These are phyloP conservation scores for Saccharata proteae DNA, from an alignment of 2,329 filamentous ascomycete genomes.

Conservation along the genomic window DNA sequence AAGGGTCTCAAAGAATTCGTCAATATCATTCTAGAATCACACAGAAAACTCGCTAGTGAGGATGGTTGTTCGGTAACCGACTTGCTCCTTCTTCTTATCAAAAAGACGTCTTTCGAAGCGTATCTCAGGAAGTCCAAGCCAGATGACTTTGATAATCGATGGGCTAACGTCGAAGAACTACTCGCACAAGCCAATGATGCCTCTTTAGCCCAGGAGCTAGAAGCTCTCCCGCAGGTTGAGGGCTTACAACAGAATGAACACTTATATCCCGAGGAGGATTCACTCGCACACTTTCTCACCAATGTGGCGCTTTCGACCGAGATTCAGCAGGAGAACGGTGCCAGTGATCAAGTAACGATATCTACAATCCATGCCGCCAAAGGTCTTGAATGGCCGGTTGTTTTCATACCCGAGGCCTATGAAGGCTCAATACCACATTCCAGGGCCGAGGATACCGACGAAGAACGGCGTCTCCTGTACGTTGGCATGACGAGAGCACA, in stretches of 20 bases:
- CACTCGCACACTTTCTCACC: slow-evolving; percentile 69
- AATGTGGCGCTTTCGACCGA: slow-evolving; percentile 83
- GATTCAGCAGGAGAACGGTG: slow-evolving; percentile 49
- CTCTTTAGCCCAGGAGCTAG: slow-evolving; percentile 34
- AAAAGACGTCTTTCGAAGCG: slow-evolving; percentile 59
- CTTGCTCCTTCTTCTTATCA: slow-evolving; percentile 45
- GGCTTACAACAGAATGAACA: slow-evolving; percentile 50
- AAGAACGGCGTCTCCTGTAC: slow-evolving; percentile 81
- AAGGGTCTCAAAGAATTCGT: slow-evolving; percentile 48
- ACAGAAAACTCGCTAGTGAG: slow-evolving; percentile 39
- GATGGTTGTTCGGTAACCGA: slow-evolving; percentile 29
- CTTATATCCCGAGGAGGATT: slow-evolving; percentile 41
- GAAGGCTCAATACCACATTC: slow-evolving; percentile 85
- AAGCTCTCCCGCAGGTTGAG: slow-evolving; percentile 53
- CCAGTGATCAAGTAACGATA: slow-evolving; percentile 62
- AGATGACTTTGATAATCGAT: slow-evolving; percentile 65
- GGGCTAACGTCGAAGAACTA: slow-evolving; percentile 87
- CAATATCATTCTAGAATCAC: slow-evolving; percentile 45
- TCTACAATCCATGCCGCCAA: slow-evolving; percentile 96
- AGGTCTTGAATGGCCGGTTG: slow-evolving; percentile 89
- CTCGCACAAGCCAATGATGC: slow-evolving; percentile 67
- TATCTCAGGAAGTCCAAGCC: slow-evolving; percentile 60
- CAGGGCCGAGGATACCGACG: slow-evolving; percentile 70
- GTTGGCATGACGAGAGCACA: slow-evolving; percentile 95
- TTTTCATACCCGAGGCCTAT: slow-evolving; percentile 85